A percentile compares a stretch with the other conserved stretches of the same genome.
Conservation (phyloP, 805 yeast species). For the Candida railenensis region DNA sequence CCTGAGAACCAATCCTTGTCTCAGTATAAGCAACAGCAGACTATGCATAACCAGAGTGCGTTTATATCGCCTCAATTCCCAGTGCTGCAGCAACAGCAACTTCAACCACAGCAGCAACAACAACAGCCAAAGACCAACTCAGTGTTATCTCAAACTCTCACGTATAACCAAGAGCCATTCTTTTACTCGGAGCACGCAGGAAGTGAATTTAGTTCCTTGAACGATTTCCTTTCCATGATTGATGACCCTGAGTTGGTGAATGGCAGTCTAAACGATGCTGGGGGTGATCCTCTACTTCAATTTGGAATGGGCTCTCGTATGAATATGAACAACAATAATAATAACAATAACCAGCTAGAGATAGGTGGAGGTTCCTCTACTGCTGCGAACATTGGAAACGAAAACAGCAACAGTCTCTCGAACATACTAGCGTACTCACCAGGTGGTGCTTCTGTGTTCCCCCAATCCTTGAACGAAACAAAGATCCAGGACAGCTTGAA, state of each 20-base stretch:
- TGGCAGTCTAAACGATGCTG: conserved; percentile 31
- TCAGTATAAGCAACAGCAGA: conserved; percentile 1
- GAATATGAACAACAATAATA: conserved; percentile 7
- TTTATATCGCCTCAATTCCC: no score
- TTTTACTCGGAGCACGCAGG: conserved; percentile 92
- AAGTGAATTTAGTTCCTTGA: conserved; percentile 84
- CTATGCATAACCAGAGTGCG: no score
- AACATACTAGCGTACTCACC: conserved; percentile 32
- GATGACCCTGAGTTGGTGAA: conserved; percentile 77
- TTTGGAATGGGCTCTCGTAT: conserved; percentile 15
- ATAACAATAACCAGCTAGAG: conserved; percentile 2
- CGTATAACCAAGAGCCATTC: conserved; percentile 65
- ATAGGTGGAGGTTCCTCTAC: not conserved
- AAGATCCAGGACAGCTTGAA: not conserved
- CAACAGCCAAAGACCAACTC: conserved; percentile 17
- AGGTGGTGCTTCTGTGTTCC: conserved; percentile 18
- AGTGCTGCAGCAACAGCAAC: conserved; percentile 1
- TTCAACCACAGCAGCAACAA: conserved; percentile 6
- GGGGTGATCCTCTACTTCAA: conserved; percentile 18
- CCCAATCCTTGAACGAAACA: conserved; percentile 11
- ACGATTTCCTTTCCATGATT: conserved; percentile 85
- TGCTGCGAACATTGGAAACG: conserved; percentile 8
- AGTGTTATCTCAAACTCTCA: conserved; percentile 39
- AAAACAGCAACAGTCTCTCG: conserved; percentile 12
- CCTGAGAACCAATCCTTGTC: conserved; percentile 7